Base-by-base conservation (phyloP, 495 filamentous ascomycete species). In the Usnea hakonensis region DNA sequence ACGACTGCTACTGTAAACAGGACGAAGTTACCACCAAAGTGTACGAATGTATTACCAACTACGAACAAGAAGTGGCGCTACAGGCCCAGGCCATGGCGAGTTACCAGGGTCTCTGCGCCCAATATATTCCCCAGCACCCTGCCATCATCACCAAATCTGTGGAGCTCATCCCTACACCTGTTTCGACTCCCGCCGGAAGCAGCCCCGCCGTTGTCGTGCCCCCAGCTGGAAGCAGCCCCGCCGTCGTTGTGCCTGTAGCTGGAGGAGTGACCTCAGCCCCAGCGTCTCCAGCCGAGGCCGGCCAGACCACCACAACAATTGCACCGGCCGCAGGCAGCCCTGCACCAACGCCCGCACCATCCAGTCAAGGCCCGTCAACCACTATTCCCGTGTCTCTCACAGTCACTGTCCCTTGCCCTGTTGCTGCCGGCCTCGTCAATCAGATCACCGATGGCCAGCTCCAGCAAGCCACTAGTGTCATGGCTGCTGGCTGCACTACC, bases 21-120 rank as follows among this genome's bases (percentile, higher is more conserved):
- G 73, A 78, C 54, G 70, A 81, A 57, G 92, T 95, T 77, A 89
- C 90, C 70, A 80, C 82, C 70, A 88, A 88, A 72, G 85, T 96
- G 70, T 90, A 87, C 69, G 80, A 82, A 60, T 97, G 93, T 77
- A 79, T 97, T 64, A 83, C 85, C 66, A 80, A 91, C 64, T 87
- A 90, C 81, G 86, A 88, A 63, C 77, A 79, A 64, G 81, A 83
- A 54, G 76, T 86, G 56, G 70, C 73, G n/a, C 83, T 90, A 71
- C 78, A 91, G 67, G 77, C 84, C 57, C 74, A 82, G 62, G 90
- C 89, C 58, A 79, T 94, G 58, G 82, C 83, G 67, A 96, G 89
- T 83, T 88, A 97, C 79, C 85, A 90, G 68, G 94, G 93, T 72
- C 88, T 97, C 75, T 97, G 93, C 78, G 90, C 89, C 40, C 74